Evolutionary conservation across 2,329 filamentous ascomycete species (phyloP).

Genomic region (Cercospora sp.): DNA sequence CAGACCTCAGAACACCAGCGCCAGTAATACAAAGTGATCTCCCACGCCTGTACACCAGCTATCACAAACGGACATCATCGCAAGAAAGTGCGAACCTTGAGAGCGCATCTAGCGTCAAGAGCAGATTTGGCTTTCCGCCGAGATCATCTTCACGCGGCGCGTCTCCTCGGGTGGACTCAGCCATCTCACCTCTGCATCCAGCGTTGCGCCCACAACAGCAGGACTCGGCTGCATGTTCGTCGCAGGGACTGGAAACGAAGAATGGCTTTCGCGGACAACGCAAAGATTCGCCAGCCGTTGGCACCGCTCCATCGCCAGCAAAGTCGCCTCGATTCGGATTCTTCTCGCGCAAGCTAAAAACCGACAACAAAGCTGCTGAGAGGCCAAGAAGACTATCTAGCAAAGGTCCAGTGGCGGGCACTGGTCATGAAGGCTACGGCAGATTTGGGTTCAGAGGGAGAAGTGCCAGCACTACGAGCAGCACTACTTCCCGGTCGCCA

Average conservation of each 20-base stretch:
- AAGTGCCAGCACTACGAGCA: conserved; percentile 59
- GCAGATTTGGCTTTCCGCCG: conserved; percentile 42
- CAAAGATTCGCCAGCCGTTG: conserved; percentile 38
- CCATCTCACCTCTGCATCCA: conserved; percentile 34
- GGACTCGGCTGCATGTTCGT: conserved; percentile 22
- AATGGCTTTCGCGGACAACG: conserved; percentile 28
- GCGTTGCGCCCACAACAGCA: conserved; percentile 24
- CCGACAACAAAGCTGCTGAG: conserved; percentile 52
- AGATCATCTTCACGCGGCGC: conserved; percentile 36
- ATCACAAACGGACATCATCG: conserved; percentile 55
- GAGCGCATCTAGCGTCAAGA: conserved; percentile 40
- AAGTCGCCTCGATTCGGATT: conserved; percentile 71
- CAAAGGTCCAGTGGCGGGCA: conserved; percentile 86
- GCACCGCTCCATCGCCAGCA: conserved; percentile 59
- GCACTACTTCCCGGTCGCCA: conserved; percentile 50
- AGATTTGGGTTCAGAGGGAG: conserved; percentile 64
- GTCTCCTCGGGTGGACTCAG: conserved; percentile 38
- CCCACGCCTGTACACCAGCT: conserved; percentile 47
- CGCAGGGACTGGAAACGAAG: conserved; percentile 1
- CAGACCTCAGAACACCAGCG: conserved; percentile 48
- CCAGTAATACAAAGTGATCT: conserved; percentile 60
- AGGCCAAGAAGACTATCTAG: conserved; percentile 60
- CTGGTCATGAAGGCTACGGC: conserved; percentile 85
- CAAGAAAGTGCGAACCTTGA: conserved; percentile 44
- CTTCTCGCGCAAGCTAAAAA: conserved; percentile 71